Evolutionary conservation across 1,284 basidiomycete genomes (phyloP).

Genomic region (Cryptococcus amylolentus): DNA sequence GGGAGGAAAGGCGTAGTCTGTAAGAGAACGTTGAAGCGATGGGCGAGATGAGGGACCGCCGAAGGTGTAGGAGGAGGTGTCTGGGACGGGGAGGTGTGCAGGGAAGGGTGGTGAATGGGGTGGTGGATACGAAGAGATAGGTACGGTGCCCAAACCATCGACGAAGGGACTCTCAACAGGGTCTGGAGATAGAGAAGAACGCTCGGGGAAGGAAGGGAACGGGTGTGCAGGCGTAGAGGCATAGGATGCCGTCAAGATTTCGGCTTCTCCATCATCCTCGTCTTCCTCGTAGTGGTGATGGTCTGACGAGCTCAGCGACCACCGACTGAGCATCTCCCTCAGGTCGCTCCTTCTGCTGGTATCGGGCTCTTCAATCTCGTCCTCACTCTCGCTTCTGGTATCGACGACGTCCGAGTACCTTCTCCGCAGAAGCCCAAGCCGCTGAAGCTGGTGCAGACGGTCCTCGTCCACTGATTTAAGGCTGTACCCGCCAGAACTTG

Average conservation of each 20-base stretch:
- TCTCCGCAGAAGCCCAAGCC: constrained; percentile 20
- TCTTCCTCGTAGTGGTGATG: constrained; percentile 17
- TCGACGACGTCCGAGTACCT: constrained; percentile 36
- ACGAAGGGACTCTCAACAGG: constrained; percentile 9
- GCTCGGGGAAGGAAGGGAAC: constrained; percentile 30
- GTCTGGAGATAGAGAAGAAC: constrained; percentile 7
- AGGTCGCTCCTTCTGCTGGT: constrained; percentile 3
- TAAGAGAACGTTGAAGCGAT: constrained; percentile 13
- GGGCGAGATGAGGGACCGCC: constrained; percentile 11
- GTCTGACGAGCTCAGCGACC: constrained; percentile 10
- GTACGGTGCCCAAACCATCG: constrained; percentile 14
- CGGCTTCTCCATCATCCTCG: constrained; percentile 25
- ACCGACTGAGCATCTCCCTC: background rate
- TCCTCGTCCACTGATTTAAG: no score
- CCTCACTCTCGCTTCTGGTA: constrained; percentile 14
- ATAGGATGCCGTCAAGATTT: constrained; percentile 6
- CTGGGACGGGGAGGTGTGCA: no score
- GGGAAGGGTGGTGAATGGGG: no score
- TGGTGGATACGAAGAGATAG: constrained; percentile 22
- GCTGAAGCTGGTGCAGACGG: no score
- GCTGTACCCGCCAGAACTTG: no score
- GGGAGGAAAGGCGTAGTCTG: constrained; percentile 3
- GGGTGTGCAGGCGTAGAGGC: constrained; percentile 24
- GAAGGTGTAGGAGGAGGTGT: constrained; percentile 11
- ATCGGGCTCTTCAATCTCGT: constrained; percentile 15